Base-by-base conservation (phyloP, 2,329 filamentous ascomycete species). In the Trichoderma gracile region DNA sequence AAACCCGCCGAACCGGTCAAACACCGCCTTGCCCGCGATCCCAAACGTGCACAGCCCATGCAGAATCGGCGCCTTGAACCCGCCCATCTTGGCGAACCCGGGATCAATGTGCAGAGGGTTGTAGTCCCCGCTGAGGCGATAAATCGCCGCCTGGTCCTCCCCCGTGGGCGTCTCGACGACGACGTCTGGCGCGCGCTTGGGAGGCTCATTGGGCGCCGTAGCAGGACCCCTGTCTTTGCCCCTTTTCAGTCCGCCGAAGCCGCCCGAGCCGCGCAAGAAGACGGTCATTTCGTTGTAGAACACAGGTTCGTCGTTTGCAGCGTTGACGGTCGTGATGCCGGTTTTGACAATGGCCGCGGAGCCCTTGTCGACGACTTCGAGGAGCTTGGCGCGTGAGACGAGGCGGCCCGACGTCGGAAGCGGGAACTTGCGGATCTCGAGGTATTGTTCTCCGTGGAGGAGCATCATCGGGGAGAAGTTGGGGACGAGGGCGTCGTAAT, bases 391-490 rank as follows among this genome's bases (percentile, higher is more conserved):
- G 73, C 88, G 86, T 64, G 90, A 92, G 71, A 91, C 78, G 56
- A 96, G 88, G 64, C 87, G 89, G 57, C 86, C 93, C 63, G 88
- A 85, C 38, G 93, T 97, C 42, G 94, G 94, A 72, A 98, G 90
- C 46, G 95, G 95, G 81, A 88, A 96, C 78, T 94, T 92, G 75
- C 89, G 88, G 73, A 99, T 86, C 80, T 99, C 95, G 68, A 99
- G 91, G 80, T 93, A 99, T 79, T 99, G 95, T 83, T 99, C 95
- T 75, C 95, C 95, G 81, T 99, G 95, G 25, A 99, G 89, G 57
- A 99, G 87, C 93, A 97, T 97, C 92, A 97, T 97, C 67, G 93
- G 94, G 43, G 87, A 92, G 83, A 97, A 99, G 84, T 98, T 96
- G 76, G 93, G 93, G 30, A 98, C 90, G 67, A 99, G 85, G 64